Percentiles rank a stretch among this genome's conserved stretches.
Evolutionary conservation across 805 yeast genomes (phyloP).

Genomic region (Saccharomycopsis olivae): DNA sequence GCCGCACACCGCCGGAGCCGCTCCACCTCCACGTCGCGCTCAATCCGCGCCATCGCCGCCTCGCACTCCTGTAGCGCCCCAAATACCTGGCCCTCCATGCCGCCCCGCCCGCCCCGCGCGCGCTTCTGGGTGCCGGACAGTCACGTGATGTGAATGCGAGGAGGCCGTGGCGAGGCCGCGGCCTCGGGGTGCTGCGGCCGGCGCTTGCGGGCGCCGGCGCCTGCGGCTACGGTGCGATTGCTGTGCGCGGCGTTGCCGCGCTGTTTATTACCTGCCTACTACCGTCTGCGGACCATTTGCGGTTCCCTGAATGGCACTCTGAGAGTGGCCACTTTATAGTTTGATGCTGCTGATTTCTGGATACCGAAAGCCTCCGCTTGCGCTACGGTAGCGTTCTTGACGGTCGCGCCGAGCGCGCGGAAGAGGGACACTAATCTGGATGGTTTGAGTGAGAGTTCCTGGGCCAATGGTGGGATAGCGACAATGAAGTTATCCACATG

Average conservation of each 20-base stretch:
- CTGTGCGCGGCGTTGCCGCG: too few species aligned
- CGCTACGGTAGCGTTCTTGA: constrained; percentile 61
- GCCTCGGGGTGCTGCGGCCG: too few species aligned
- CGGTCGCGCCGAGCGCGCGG: constrained; percentile 72
- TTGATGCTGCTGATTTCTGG: constrained; percentile 45
- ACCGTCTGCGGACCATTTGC: constrained; percentile 64
- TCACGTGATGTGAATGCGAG: too few species aligned
- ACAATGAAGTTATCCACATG: constrained; percentile 68
- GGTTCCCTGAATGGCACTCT: constrained; percentile 88
- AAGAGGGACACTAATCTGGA: constrained; percentile 57
- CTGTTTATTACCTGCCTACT: too few species aligned
- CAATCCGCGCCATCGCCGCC: too few species aligned
- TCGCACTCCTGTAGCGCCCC: too few species aligned
- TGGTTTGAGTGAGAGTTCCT: constrained; percentile 75
- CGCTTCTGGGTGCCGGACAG: too few species aligned
- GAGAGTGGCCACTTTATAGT: constrained; percentile 71
- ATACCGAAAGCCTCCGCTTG: constrained; percentile 68
- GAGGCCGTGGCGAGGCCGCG: too few species aligned
- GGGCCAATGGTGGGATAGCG: constrained; percentile 72
- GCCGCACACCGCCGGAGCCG: constrained; percentile 44
- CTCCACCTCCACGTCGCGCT: constrained; percentile 28
- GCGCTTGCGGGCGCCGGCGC: too few species aligned
- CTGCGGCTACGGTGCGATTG: too few species aligned
- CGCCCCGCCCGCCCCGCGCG: too few species aligned
- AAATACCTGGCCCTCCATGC: too few species aligned